Evolutionary conservation across 495 filamentous ascomycete genomes (phyloP).

Genomic region (Letharia columbiana): DNA sequence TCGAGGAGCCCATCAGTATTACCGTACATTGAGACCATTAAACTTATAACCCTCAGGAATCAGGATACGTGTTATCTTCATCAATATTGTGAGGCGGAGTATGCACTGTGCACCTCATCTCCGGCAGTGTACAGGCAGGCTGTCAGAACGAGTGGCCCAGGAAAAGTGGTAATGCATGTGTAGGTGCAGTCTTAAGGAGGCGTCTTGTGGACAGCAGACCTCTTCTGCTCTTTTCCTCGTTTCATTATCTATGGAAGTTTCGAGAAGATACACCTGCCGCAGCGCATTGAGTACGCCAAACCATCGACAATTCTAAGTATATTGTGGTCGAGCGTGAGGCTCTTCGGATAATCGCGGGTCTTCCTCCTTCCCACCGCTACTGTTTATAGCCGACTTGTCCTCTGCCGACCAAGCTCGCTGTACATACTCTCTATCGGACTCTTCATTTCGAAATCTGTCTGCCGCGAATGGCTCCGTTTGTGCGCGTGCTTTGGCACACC

Average conservation of each 20-base stretch:
- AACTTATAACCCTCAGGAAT: not conserved
- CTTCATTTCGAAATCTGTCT: constrained; percentile 10
- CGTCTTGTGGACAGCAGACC: not conserved
- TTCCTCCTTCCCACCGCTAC: not conserved
- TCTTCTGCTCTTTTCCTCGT: not conserved
- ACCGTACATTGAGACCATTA: not conserved
- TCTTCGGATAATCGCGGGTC: not conserved
- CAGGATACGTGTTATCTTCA: not conserved
- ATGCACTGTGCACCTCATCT: not conserved
- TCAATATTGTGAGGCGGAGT: not conserved
- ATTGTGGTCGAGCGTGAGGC: not conserved
- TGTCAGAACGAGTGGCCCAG: not conserved
- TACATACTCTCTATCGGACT: constrained; percentile 8
- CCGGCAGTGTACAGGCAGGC: not conserved
- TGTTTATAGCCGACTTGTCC: constrained; percentile 8
- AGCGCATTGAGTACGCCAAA: not conserved
- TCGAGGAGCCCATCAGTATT: not conserved
- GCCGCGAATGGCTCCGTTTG: not conserved
- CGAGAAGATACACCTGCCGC: not conserved
- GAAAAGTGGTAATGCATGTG: not conserved
- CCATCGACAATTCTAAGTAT: not conserved
- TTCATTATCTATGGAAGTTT: not conserved
- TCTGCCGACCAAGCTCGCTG: constrained; percentile 9
- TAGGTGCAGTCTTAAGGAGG: not conserved
- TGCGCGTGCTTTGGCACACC: not conserved